Evolutionary conservation across 805 yeast species (phyloP), one percentile per base, ranked within the genome.

Genomic region (Lipomyces mesembrius): DNA sequence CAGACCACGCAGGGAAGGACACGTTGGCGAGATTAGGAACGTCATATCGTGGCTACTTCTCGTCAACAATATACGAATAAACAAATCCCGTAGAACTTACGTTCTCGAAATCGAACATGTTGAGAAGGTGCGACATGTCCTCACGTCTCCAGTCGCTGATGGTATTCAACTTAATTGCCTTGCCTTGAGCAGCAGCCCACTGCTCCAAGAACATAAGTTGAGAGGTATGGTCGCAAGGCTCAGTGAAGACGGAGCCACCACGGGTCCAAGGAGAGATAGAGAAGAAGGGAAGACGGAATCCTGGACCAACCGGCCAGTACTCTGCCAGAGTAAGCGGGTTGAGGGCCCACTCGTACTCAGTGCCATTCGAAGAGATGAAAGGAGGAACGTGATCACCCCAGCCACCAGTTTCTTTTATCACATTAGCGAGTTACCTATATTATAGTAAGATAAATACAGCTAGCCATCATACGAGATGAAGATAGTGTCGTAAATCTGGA

Each of bases 401-500:
- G 59, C 75, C 75, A 27, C 75, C 75, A 43, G 75, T 72, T 62
- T 73, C 35, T 39, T 39, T 17, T 27, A 8, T 43, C 22, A 43
- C 7, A 14, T 53, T 53, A 53, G 35, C n/a, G 2, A 5, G 3
- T 14, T 32, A 12, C 9, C 27, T 7, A 12, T 7, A 14, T 6
- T 14, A 14, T 7, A 6, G n/a, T 2, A 17, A 43, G 22, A 14
- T 6, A 5, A 14, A 43, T 14, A 1, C 8, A 7, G 6, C 49
- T 43, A 14, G 17, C 49, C 75, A 63, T 73, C 75, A 58, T 72
- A 73, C 9, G 75, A 70, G 25, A 71, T 59, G 39, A 73, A 35
- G n/a, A 73, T 52, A 32, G 75, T 72, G 20, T 72, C 64, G 52
- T 71, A 84, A 83, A 63, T 74, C 77, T 46, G 88, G 88, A 0